These are phyloP conservation scores for Zalaria obscura DNA, from an alignment of 2,329 filamentous ascomycete species.

Conservation along the genomic window DNA sequence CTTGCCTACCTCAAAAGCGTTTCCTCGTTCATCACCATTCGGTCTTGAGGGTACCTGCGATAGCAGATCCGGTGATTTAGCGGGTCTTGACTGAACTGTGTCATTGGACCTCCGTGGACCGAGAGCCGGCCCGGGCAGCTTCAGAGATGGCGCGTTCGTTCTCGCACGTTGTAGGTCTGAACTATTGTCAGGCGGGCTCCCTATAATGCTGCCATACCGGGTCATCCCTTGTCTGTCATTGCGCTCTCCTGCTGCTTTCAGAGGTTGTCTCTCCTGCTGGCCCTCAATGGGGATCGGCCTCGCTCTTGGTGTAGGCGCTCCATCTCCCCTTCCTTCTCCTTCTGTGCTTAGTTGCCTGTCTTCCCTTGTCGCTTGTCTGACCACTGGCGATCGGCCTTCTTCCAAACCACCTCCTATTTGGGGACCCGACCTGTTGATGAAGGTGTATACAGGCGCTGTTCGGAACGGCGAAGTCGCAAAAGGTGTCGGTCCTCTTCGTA, in stretches of 20 bases:
- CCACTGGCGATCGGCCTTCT: constrained; percentile 8
- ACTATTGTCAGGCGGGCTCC: constrained; percentile 30
- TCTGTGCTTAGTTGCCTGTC: background rate
- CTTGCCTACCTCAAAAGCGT: constrained; percentile 30
- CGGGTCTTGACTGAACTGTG: background rate
- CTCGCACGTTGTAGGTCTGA: constrained; percentile 3
- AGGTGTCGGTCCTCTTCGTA: background rate
- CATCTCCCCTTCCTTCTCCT: background rate
- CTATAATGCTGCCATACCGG: constrained; percentile 51
- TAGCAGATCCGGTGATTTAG: background rate
- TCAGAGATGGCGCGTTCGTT: constrained; percentile 34
- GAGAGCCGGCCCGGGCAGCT: constrained; percentile 48
- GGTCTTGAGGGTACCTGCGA: background rate
- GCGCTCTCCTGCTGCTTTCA: background rate
- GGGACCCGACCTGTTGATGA: constrained; percentile 20
- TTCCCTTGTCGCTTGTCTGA: background rate
- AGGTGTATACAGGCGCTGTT: constrained; percentile 26
- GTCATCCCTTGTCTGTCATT: constrained; percentile 19
- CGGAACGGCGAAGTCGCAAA: constrained; percentile 15
- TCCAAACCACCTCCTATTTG: constrained; percentile 5
- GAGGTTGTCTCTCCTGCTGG: background rate
- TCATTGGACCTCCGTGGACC: constrained; percentile 20
- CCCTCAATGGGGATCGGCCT: background rate
- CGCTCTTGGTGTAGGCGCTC: background rate
- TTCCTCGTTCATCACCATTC: constrained; percentile 6